A percentile compares a stretch with the other conserved stretches of the same genome.
phyloP scores from a whole-genome alignment of 768 basidiomycete genomes.

The Podaxis carcinomalis region DNA sequence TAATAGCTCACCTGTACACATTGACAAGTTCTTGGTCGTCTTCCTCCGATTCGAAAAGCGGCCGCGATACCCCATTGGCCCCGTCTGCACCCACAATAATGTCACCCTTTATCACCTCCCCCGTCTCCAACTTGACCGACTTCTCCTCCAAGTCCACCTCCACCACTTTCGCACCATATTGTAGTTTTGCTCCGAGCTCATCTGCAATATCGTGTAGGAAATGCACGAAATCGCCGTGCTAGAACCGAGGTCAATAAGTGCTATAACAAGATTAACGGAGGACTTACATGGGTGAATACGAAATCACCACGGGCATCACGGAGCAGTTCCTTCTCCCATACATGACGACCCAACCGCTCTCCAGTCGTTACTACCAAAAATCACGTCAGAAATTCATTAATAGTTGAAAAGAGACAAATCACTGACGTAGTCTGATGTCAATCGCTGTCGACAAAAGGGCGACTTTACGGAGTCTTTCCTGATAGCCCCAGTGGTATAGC shows the following conservation, averaged over 20 bases:
- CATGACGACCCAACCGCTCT: slow-evolving; percentile 40
- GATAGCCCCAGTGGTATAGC: slow-evolving; percentile 50
- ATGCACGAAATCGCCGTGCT: slow-evolving; percentile 50
- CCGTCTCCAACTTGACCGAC: slow-evolving; percentile 32
- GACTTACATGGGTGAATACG: slow-evolving; percentile 33
- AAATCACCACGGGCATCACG: slow-evolving; percentile 38
- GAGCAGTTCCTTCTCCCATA: slow-evolving; percentile 51
- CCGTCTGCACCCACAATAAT: slow-evolving; percentile 60
- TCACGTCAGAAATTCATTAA: not conserved
- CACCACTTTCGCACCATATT: slow-evolving; percentile 27
- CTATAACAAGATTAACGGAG: not conserved
- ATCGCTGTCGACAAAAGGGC: slow-evolving; percentile 22
- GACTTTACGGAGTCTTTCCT: slow-evolving; percentile 19
- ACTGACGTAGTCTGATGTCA: slow-evolving; percentile 16
- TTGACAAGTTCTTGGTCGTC: slow-evolving; percentile 22
- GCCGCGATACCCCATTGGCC: slow-evolving; percentile 31
- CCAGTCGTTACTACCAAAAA: slow-evolving; percentile 42
- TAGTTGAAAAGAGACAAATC: not conserved
- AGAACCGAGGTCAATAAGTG: not conserved
- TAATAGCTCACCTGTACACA: slow-evolving; percentile 39
- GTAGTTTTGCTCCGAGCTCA: slow-evolving; percentile 38
- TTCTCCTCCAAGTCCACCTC: slow-evolving; percentile 23
- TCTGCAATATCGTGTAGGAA: slow-evolving; percentile 45
- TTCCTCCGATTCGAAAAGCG: slow-evolving; percentile 26
- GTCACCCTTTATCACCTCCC: slow-evolving; percentile 40